Conservation (phyloP, 2,329 filamentous ascomycete species). For the Aspergillus pseudotamarii region DNA sequence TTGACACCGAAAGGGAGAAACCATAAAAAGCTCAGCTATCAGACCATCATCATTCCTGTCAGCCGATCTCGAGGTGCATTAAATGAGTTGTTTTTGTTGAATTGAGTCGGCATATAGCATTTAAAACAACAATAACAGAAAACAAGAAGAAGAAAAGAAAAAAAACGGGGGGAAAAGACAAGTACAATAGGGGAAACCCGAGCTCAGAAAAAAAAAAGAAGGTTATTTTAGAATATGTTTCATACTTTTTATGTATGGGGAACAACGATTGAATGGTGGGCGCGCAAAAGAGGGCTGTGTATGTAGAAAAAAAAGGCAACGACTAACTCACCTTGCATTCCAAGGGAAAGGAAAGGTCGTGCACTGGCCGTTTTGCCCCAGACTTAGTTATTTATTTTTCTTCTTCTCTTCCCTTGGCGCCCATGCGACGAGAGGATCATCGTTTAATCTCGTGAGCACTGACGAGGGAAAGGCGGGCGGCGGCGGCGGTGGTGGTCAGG, state of each 20-base stretch:
- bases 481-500: neutral
- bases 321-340: neutral
- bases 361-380: neutral
- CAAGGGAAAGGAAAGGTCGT: neutral
- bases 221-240: neutral
- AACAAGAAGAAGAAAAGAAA: neutral
- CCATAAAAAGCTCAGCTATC: neutral
- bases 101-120: too few relatives aligned
- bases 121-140: neutral
- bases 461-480: neutral
- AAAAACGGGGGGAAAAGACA: too few relatives aligned
- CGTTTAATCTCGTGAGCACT: neutral
- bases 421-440: neutral
- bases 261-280: too few relatives aligned
- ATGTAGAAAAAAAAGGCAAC: neutral
- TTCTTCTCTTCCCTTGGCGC: neutral
- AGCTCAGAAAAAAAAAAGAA: neutral
- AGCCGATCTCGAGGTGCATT: neutral
- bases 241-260: too few relatives aligned
- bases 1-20: too few relatives aligned
- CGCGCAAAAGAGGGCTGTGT: neutral
- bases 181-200: too few relatives aligned
- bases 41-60: constrained; percentile 3
- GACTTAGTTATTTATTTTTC: neutral
- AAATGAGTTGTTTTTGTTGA: too few relatives aligned